phyloP scores from a whole-genome alignment of 2,329 filamentous ascomycete species.

The Tolypocladium guangdongense region DNA sequence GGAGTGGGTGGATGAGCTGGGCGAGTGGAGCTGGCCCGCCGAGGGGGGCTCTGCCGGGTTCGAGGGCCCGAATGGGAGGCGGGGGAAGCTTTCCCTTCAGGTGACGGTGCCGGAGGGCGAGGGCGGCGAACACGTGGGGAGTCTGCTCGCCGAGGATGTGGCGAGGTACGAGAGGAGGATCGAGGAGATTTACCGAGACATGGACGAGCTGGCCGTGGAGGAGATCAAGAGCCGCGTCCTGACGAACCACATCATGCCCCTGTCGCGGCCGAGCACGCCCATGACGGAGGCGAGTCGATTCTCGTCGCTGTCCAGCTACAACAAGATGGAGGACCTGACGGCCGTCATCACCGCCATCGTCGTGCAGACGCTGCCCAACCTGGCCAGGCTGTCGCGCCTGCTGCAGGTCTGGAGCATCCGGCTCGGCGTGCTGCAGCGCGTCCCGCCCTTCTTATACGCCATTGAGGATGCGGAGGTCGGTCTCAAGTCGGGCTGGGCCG shows the following conservation, averaged over 20 bases:
- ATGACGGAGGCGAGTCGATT: slow-evolving; percentile 20
- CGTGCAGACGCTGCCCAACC: slow-evolving; percentile 72
- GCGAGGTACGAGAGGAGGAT: slow-evolving; percentile 60
- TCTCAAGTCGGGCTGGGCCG: slow-evolving; percentile 55
- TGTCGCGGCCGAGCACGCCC: slow-evolving; percentile 26
- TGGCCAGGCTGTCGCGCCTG: slow-evolving; percentile 63
- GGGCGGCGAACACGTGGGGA: slow-evolving; percentile 50
- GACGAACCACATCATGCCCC: slow-evolving; percentile 61
- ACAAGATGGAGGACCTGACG: slow-evolving; percentile 77
- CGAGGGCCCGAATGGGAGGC: slow-evolving; percentile 32
- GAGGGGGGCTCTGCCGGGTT: slow-evolving; percentile 42
- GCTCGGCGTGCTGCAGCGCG: slow-evolving; percentile 60
- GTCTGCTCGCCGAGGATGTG: slow-evolving; percentile 54
- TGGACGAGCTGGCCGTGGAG: slow-evolving; percentile 65
- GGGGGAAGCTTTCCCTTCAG: slow-evolving; percentile 24
- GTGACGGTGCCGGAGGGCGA: slow-evolving; percentile 11
- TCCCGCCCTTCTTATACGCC: slow-evolving; percentile 56
- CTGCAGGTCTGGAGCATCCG: slow-evolving; percentile 70
- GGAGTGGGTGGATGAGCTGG: slow-evolving; percentile 65
- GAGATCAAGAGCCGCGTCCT: slow-evolving; percentile 85
- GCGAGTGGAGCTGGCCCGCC: slow-evolving; percentile 45
- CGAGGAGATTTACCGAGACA: slow-evolving; percentile 58
- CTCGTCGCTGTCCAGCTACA: slow-evolving; percentile 43
- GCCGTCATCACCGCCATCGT: slow-evolving; percentile 86
- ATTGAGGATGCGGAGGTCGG: slow-evolving; percentile 57